These are phyloP conservation scores for Erythrophleum fordii DNA, from an alignment of 306 rosid species.

Conservation along the genomic window DNA sequence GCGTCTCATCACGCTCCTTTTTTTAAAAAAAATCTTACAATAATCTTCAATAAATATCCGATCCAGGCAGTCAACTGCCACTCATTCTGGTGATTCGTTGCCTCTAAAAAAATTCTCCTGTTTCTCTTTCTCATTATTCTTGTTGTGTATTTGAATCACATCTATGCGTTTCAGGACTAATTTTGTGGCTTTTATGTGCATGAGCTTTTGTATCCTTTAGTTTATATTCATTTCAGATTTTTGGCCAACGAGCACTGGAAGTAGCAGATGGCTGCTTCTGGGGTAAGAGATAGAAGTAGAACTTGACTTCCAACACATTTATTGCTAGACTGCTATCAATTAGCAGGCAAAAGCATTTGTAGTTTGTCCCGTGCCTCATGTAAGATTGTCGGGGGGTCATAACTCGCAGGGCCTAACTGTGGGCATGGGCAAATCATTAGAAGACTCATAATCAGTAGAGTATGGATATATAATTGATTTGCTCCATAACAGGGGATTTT, in stretches of 20 bases:
- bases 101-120: neutral
- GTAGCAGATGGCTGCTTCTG: slow-evolving; percentile 63
- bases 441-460: no score
- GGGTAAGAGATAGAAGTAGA: slow-evolving; percentile 53
- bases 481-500: neutral
- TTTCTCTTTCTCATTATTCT: neutral
- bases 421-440: neutral
- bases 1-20: neutral
- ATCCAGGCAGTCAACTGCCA: neutral
- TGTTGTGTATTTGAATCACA: slow-evolving; percentile 1
- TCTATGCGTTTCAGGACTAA: slow-evolving; percentile 15
- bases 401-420: neutral
- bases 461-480: no score
- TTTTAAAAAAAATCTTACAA: neutral
- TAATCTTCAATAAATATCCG: neutral
- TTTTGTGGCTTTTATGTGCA: slow-evolving; percentile 30
- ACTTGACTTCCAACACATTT: neutral
- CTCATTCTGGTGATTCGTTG: neutral
- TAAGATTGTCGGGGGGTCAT: neutral
- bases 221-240: neutral
- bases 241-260: slow-evolving; percentile 28
- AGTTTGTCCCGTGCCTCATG: neutral
- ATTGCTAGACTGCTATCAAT: neutral
- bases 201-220: neutral
- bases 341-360: slow-evolving; percentile 1